Evolutionary conservation across 345 rosid species (phyloP), one percentile per base, ranked within the genome.

Genomic region (Luvunga scandens): DNA sequence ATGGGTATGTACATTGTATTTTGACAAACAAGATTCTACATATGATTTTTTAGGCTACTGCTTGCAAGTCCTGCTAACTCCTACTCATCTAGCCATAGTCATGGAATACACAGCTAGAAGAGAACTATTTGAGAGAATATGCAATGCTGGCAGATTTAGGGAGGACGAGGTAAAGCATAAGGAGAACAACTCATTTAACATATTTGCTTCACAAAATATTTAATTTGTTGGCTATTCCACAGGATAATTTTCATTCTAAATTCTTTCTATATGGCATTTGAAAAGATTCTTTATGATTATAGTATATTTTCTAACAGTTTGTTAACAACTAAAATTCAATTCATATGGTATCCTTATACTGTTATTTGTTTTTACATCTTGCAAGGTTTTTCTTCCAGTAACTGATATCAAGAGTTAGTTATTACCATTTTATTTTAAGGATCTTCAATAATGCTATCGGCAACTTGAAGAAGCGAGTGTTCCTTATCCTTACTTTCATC

Each of bases 51-150:
- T 34, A 60, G 33, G 45, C 28, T 73, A 13, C 30, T 67, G 38
- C 59, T 56, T 82, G 66, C 85, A 88, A 93, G 95, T 91, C 36
- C 81, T 85, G 27, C 71, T 88, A 80, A 87, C 90, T 24, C 81
- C 89, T 9, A 91, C 93, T 61, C 95, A 91, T 85, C 87, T 89
- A 77, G 95, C 90, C 34, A 84, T 89, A 72, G 93, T 89, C 65
- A 89, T 89, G 93, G 92, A 89, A 85, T 89, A 89, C 60, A 93
- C 95, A 50, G 91, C 88, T 18, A 91, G 93, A 65, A 93, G 95
- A 76, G 95, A 89, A 80, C 88, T 89, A 59, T 91, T 91, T 21
- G 88, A 55, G 78, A 87, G 91, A 77, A 91, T 89, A 57, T 89
- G 93, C 78, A 89, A 57, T 60, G 91, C 91, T 79, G 91, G 94